Evolutionary conservation across 768 basidiomycete species (phyloP), one percentile per base, ranked within the genome.

Genomic region (button mushroom (Agaricus bisporus)): DNA sequence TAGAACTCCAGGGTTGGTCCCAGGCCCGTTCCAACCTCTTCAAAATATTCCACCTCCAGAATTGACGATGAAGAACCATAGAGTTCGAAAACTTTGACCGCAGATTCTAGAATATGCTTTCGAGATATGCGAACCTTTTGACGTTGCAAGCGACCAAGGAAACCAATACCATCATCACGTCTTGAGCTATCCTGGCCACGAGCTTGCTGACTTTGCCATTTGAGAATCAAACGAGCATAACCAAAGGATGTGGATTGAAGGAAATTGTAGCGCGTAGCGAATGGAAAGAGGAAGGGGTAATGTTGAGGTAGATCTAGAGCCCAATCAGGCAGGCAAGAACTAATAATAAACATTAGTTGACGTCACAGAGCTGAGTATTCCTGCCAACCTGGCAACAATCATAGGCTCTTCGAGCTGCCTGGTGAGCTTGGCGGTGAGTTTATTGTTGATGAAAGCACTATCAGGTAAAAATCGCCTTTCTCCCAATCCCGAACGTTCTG

Each of bases 1-100:
- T 98, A 99, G 71, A 99, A 99, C 71, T 99, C 97, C 20, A 98
- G 77, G 22, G 97, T 98, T 6, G 97, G 97, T 2, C 97, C 97
- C 10, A 99, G 74, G 17, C 97, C 97, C 7, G 95, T 98, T 17
- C 97, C 97, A 45, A 98, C 95, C 74, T 99, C 97, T 64, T 97
- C 93, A 63, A 98, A 98, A 72, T 98, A 98, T 71, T 99, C 95
- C 48, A 98, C 93, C 66, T 99, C 97, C 39, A 99, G 79, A 18
- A 98, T 83, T 0, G 93, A 93, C 4, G 88, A 90, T 2, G 91
- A 93, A 0, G 91, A 91, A 1, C 97, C 97, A 61, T 98, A 99
- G 47, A 98, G 81, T 64, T 95, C 94, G 59, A 99, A 91, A 8
- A 95, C 91, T 68, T 98, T 98, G 63, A 95, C 86, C 1, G 93